Evolutionary conservation across 805 yeast genomes (phyloP).

Genomic region (Candida endomychidarum): DNA sequence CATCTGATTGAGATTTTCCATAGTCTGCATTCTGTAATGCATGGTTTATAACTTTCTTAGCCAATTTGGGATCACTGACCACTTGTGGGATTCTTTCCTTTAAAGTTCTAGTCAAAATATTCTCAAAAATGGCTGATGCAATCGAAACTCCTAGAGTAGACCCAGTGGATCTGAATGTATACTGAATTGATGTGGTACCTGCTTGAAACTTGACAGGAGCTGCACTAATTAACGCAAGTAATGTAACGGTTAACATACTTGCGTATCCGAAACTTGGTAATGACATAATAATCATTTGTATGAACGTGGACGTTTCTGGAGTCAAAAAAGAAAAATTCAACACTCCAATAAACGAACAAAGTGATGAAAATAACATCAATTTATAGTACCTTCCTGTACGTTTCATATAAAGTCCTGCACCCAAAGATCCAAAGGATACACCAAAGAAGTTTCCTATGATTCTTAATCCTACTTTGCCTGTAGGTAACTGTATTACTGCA

Average conservation of each 20-base stretch:
- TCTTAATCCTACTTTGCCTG: constrained; percentile 59
- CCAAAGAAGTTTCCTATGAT: constrained; percentile 68
- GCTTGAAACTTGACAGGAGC: constrained; percentile 74
- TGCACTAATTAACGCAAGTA: constrained; percentile 74
- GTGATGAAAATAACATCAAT: constrained; percentile 43
- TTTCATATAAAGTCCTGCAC: constrained; percentile 17
- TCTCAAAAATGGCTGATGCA: constrained; percentile 66
- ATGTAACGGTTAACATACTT: constrained; percentile 64
- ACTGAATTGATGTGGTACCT: constrained; percentile 83
- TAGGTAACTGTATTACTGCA: constrained; percentile 50
- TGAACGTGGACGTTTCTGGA: constrained; percentile 18
- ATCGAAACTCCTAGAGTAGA: constrained; percentile 79
- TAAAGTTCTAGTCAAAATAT: constrained; percentile 34
- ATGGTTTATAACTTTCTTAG: constrained; percentile 45
- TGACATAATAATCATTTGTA: constrained; percentile 35
- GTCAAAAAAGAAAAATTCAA: constrained; percentile 27
- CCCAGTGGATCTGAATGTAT: constrained; percentile 83
- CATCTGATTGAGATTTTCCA: constrained; percentile 38
- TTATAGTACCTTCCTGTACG: constrained; percentile 63
- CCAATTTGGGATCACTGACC: constrained; percentile 31
- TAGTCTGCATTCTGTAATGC: constrained; percentile 61
- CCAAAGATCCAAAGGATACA: constrained; percentile 45
- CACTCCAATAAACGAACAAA: constrained; percentile 49
- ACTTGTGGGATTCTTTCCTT: constrained; percentile 18
- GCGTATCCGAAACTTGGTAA: constrained; percentile 69